phyloP scores from a whole-genome alignment of 169 alveolate species.

The Plasmodium coatneyi region DNA sequence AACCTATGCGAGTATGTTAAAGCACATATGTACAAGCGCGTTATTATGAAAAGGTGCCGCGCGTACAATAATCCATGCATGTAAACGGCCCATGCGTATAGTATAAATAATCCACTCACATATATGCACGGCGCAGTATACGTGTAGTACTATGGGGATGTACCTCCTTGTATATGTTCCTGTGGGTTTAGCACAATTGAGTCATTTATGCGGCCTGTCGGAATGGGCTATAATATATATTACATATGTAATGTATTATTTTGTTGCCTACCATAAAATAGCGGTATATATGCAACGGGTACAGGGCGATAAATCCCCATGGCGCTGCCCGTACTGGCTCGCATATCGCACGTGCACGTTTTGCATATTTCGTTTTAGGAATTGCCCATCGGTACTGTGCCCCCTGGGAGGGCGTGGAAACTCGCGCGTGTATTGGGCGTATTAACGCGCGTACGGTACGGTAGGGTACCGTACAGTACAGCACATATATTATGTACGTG shows the following conservation, averaged over 20 bases:
- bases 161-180: background rate
- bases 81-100: background rate
- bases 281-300: background rate
- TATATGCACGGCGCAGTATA: background rate
- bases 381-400: constrained; percentile 2
- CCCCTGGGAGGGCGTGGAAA: background rate
- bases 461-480: background rate
- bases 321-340: background rate
- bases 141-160: background rate
- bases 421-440: background rate
- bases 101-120: background rate
- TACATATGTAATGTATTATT: too few species aligned
- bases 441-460: background rate
- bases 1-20: background rate
- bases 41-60: background rate
- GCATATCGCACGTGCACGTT: background rate
- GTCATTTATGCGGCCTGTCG: background rate
- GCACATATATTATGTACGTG: background rate
- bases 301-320: background rate
- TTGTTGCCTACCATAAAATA: background rate
- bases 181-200: background rate
- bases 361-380: background rate
- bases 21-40: background rate
- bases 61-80: background rate
- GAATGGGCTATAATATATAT: background rate